Base-by-base conservation (phyloP, 805 yeast species). In the Citeromyces matritensis region DNA sequence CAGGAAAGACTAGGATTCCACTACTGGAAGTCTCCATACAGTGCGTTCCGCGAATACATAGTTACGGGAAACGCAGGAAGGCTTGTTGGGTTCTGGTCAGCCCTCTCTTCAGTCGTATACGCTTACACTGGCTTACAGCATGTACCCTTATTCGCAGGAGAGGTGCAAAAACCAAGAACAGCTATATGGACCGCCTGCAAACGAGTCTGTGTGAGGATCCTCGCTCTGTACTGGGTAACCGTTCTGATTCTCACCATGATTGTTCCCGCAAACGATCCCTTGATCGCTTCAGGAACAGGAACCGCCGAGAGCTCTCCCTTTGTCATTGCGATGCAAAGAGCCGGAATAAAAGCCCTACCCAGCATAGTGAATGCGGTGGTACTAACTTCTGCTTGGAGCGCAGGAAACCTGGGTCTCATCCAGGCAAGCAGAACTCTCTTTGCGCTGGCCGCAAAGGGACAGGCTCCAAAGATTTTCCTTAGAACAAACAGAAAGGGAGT, bases 221-320 rank as follows among this genome's bases (percentile, higher is more conserved):
- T 48, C 30, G 42, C 51, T 37, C 51, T 52, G 38, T 52, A 52
- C 41, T 35, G 51, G 29, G 28, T 33, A 19, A 53, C 54, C 30
- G 43, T 51, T 47, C 27, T 66, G 37, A 57, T 60, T 37, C 55
- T 67, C 40, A 72, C 73, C 37, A 60, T 64, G 58, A 57, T 65
- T 42, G 73, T 63, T 32, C 49, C 58, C 29, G 52, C 54, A 12
- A 53, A 49, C 24, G 65, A 63, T 42, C 47, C 45, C 27, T 47
- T 57, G 35, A 53, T 64, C 31, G 52, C 67, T 41, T 42, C 29
- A 41, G 76, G 73, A 41, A 38, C 49, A 9, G 42, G 58, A 9
- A 69, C 73, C 39, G 91, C 93, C 4, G 69, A 76, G 29, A 88
- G 88, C 13, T 79, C 93, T 10, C 95, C 95, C 23, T 84, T 80